These are phyloP conservation scores for Centaurea solstitialis DNA, from an alignment of 129 eudicot species.

Conservation along the genomic window DNA sequence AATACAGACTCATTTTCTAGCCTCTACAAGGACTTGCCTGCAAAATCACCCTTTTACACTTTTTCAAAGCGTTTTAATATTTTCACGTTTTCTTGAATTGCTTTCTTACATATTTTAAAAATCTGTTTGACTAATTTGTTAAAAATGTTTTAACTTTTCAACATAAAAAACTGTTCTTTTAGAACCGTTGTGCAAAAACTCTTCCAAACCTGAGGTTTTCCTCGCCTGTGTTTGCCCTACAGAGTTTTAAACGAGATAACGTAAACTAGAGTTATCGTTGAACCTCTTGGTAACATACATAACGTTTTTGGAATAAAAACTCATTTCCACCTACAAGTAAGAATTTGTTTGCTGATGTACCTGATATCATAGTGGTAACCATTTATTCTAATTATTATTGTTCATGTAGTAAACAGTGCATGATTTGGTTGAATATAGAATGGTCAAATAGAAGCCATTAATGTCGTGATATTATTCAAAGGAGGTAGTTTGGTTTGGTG, in stretches of 20 bases:
- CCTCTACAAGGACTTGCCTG: background rate
- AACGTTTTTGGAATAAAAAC: background rate
- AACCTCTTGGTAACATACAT: background rate
- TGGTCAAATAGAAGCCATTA: background rate
- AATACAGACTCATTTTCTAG: too few relatives aligned
- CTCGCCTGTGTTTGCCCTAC: background rate
- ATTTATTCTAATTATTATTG: background rate
- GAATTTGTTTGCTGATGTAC: background rate
- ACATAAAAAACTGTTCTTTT: background rate
- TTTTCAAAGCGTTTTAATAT: too few relatives aligned
- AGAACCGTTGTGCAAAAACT: too few relatives aligned
- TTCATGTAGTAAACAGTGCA: background rate
- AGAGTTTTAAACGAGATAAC: background rate
- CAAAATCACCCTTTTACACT: too few relatives aligned
- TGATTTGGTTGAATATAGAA: background rate
- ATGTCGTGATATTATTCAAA: too few relatives aligned
- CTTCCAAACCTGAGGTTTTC: background rate
- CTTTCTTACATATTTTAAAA: background rate
- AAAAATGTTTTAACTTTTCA: background rate
- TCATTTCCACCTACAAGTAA: background rate
- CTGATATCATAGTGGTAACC: background rate
- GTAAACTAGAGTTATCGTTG: too few relatives aligned
- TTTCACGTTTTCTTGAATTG: too few relatives aligned
- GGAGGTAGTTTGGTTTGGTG: background rate
- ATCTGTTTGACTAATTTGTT: background rate